Base-by-base conservation (phyloP, 2,329 filamentous ascomycete genomes). In the Fusarium sp. region DNA sequence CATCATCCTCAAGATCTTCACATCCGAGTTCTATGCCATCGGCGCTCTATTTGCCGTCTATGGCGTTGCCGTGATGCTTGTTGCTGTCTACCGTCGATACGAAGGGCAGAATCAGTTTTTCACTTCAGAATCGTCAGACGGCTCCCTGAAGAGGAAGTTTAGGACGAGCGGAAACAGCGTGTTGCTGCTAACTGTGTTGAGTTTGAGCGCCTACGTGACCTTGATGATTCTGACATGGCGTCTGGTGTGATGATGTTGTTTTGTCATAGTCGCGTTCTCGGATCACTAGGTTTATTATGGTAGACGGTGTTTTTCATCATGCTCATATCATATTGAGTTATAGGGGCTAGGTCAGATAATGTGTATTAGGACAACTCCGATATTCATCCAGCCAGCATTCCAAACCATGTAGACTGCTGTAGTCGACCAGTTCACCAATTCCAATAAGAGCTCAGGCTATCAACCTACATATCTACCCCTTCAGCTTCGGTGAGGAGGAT, bases 51-150 rank as follows among this genome's bases (percentile, higher is more conserved):
- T 97, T 77, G 94, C 96, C 43, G 90, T 93, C 48, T 98, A 98
- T 76, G 96, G 95, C 14, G 89, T 90, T 5, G 92, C 93, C 8
- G 87, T 99, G 47, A 83, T 98, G 75, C 84, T 92, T 25, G 93
- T 96, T 62, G 92, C 93, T 72, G 83, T 93, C 54, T 96, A 96
- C 79, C 87, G 96, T 59, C 89, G 96, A 54, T 92, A 94, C 76
- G 92, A 97, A 80, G 94, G 96, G 58, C 97, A 98, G 76, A 88
- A 89, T 68, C 95, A 98, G 79, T 98, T 99, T 82, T 98, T 98
- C 79, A 87, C 84, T 44, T 73, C 75, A 43, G 77, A 77, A 57
- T 73, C 72, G 15, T 52, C 51, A 10, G 76, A 77, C 48, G 79
- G 77, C 40, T 71, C 73, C 47, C 55, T 77, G 41, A 81, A 81